Base-by-base conservation (phyloP, 768 basidiomycete species). In the Sporobolomyces roseus region DNA sequence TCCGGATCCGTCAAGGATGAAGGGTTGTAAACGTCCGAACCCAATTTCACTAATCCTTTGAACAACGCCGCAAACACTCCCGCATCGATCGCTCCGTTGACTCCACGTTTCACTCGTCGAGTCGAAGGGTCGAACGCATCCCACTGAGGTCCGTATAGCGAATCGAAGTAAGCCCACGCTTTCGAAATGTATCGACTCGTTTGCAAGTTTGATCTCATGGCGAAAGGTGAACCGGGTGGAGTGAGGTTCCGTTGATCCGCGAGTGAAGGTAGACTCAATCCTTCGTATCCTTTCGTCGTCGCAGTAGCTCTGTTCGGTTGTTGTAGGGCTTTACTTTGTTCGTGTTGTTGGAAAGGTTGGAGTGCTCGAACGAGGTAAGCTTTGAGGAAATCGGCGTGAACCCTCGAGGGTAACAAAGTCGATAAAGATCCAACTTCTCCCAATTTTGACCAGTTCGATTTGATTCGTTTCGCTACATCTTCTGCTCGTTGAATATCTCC, bases 401-500 rank as follows among this genome's bases (percentile, higher is more conserved):
- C 66, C 1, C 45, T 17, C 2, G 56, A 51, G 29, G 75, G 74
- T 14, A 76, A 45, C 21, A 76, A 4, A 5, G 61, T 66, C 27
- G 68, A 30, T 23, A 75, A 46, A 25, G 50, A 50, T 2, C 49
- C 61, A 41, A 38, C 38, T 8, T 60, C 33, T 46, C 66, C 58
- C 0, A 30, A 45, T 33, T 59, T 58, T 9, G 36, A 30, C 71
- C 66, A 71, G n/a, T 52, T 41, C 2, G 32, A 10, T n/a, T 87
- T 84, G 43, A 93, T 78, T 13, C 83, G 81, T 53, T 85, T 83
- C 70, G 93, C 91, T 29, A 93, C 83, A 43, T 81, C 80, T 70
- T 85, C 85, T 10, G 91, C 91, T 8, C 92, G 87, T 0, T 83
- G 81, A 0, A 92, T 85, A 76, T 92, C 89, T 77, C 87, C 85